Evolutionary conservation across 1,284 basidiomycete species (phyloP), one percentile per base, ranked within the genome.

Genomic region (Ceratobasidium papillatum): DNA sequence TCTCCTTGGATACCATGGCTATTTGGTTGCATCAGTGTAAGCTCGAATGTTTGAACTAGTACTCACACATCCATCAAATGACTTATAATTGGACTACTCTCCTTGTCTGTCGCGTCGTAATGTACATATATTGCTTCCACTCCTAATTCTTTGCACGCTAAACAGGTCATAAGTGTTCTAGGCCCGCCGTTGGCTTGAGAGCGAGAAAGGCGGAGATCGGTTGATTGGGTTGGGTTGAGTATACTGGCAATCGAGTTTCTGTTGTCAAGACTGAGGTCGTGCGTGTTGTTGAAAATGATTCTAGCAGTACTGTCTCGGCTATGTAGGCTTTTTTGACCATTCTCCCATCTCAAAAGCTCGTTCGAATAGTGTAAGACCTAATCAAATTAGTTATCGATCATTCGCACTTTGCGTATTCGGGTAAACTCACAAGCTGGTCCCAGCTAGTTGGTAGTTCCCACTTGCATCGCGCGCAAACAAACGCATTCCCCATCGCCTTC

Each of bases 61-160:
- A 62, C 59, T 38, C 22, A 62, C 59, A 62, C 59, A 38, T 62
- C 36, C 11, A 5, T 41, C 36, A 62, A 22, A 41, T 62, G 59
- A 22, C n/a, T n/a, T 2, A 36, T 9, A 3, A 62, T 62, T 8
- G 59, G 32, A 14, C 17, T 36, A 17, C 14, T 7, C 36, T 19
- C 59, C 11, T 2, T 3, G 17, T 41, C 59, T 2, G 11, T 12
- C 11, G n/a, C n/a, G 12, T 25, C 8, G 11, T 32, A n/a, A 62
- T 41, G 25, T 8, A 9, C 9, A 32, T 49, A 49, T 4, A n/a
- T 17, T n/a, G 63, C 43, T 2, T 34, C 9, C 9, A 65, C 45
- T 12, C 63, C 63, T 1, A 65, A 2, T 9, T 3, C 25, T 34
- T 34, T 41, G n/a, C 63, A 65, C 9, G 45, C 32, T 51, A 47